phyloP scores from a whole-genome alignment of 2,329 filamentous ascomycete species.

The Parastagonospora avenae region DNA sequence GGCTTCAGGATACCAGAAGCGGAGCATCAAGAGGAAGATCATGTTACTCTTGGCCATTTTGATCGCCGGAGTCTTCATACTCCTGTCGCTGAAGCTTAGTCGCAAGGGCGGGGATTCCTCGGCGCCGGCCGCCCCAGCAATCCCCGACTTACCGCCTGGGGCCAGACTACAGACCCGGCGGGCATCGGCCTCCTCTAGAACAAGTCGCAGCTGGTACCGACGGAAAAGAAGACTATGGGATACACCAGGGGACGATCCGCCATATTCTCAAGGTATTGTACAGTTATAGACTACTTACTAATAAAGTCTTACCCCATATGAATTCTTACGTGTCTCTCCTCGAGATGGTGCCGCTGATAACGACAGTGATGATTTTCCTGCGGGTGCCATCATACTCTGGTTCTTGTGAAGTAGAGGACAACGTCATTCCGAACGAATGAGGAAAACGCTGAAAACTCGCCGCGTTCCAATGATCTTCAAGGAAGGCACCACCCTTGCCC shows the following conservation, averaged over 20 bases:
- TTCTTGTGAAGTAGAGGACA: too few species aligned
- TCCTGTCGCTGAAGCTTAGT: conserved; percentile 80
- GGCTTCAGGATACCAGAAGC: conserved; percentile 85
- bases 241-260: conserved; percentile 16
- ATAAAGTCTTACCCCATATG: conserved; percentile 7
- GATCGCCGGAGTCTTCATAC: conserved; percentile 84
- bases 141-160: conserved; percentile 27
- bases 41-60: conserved; percentile 86
- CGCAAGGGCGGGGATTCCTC: conserved; percentile 40
- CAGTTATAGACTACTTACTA: conserved; percentile 15
- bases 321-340: too few species aligned
- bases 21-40: conserved; percentile 87
- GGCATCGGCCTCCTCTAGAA: conserved; percentile 17
- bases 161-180: conserved; percentile 18
- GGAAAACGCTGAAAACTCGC: too few species aligned
- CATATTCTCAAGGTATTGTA: conserved; percentile 5
- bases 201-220: conserved; percentile 39
- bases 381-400: too few species aligned
- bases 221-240: conserved; percentile 43
- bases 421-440: too few species aligned
- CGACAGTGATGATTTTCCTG: too few species aligned
- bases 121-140: conserved; percentile 18
- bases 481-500: too few species aligned
- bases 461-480: too few species aligned
- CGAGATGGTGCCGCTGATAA: too few species aligned